Evolutionary conservation across 1,139 yeast species (phyloP).

Genomic region (Debaryomyces nepalensis): DNA sequence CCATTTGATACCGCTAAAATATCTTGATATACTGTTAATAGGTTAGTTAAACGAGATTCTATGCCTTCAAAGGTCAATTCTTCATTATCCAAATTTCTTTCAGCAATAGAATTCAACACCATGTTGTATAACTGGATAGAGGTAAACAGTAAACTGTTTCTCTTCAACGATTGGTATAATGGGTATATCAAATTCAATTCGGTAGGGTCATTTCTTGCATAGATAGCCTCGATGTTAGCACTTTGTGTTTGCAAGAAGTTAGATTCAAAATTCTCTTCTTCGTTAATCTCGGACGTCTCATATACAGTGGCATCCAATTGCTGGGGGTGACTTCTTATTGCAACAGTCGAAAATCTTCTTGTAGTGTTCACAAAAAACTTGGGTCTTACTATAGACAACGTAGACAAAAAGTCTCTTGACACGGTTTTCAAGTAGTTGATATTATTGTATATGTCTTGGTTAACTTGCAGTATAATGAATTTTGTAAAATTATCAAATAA

Average conservation of each 20-base stretch:
- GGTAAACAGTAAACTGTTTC: conserved; percentile 41
- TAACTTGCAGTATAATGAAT: conserved; percentile 36
- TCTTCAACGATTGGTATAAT: conserved; percentile 45
- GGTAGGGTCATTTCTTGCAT: conserved; percentile 21
- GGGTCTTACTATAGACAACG: conserved; percentile 19
- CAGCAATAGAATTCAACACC: conserved; percentile 39
- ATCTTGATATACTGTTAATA: conserved; percentile 71
- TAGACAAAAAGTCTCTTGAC: conserved; percentile 26
- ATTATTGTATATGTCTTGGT: conserved; percentile 33
- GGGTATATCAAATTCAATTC: conserved; percentile 45
- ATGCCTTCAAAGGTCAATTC: conserved; percentile 30
- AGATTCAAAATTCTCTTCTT: conserved; percentile 24
- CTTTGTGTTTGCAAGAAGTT: conserved; percentile 30
- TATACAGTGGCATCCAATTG: background rate
- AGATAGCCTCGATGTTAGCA: conserved; percentile 23
- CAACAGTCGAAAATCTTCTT: conserved; percentile 13
- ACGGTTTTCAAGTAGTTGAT: conserved; percentile 28
- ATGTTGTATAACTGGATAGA: conserved; percentile 41
- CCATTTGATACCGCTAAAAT: conserved; percentile 38
- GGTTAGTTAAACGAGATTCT: conserved; percentile 54
- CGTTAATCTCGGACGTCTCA: conserved; percentile 11
- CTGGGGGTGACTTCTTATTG: conserved; percentile 1
- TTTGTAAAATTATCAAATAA: conserved; percentile 20
- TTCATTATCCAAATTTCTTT: conserved; percentile 33
- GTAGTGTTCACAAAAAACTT: conserved; percentile 10